These are phyloP conservation scores for Actinomucor elegans DNA, from an alignment of 371 early-diverging fungal genomes.

Conservation along the genomic window DNA sequence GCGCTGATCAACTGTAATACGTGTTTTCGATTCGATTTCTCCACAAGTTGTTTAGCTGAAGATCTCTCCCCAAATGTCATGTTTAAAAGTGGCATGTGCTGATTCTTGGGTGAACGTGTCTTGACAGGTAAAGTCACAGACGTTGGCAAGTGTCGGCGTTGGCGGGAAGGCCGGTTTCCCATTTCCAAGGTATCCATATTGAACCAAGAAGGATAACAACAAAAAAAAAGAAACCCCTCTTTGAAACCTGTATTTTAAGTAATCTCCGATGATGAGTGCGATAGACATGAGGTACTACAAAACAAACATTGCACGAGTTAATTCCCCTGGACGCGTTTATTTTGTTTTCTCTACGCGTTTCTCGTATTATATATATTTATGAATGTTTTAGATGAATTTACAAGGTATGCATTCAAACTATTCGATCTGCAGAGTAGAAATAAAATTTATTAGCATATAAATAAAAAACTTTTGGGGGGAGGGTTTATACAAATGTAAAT, in stretches of 20 bases:
- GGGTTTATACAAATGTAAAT: background rate
- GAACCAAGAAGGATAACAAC: background rate
- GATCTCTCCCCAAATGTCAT: conserved; percentile 1
- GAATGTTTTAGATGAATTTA: no score
- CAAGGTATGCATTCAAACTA: no score
- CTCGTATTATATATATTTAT: no score
- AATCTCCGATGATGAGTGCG: no score
- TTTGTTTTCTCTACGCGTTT: no score
- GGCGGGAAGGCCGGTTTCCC: conserved; percentile 19
- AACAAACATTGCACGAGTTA: no score
- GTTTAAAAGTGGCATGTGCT: conserved; percentile 2
- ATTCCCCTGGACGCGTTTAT: no score
- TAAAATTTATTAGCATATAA: no score
- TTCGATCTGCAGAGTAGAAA: no score
- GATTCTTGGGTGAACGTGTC: background rate
- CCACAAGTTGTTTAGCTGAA: background rate
- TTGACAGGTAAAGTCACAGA: conserved; percentile 8
- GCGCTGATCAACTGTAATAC: background rate
- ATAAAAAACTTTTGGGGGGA: background rate
- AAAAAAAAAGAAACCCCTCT: background rate
- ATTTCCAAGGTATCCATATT: conserved; percentile 4
- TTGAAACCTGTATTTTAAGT: no score
- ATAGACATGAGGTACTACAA: no score
- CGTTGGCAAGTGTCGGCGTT: conserved; percentile 21
- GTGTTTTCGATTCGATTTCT: background rate